Base-by-base conservation (phyloP, 2,329 filamentous ascomycete genomes). In the Kalmusia sp. region DNA sequence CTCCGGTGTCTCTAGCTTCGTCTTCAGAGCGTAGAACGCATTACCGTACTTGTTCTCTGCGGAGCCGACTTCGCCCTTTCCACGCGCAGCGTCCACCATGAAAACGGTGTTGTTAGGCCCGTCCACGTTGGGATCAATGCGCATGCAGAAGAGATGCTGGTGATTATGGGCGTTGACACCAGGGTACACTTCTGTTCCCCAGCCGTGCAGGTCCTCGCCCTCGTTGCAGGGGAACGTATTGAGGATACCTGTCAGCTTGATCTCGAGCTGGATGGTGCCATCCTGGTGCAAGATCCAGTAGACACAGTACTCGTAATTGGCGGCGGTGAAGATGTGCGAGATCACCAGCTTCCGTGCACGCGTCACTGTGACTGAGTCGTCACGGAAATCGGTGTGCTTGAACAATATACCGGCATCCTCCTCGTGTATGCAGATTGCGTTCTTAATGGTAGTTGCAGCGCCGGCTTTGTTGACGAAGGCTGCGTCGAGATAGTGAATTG, bases 81-180 rank as follows among this genome's bases (percentile, higher is more conserved):
- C 88, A 1, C 82, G 80, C 1, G 86, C 82, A 1, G 91, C 89
- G 63, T 97, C 93, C 11, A 89, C 87, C 76, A 93, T 86, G 79
- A 92, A 93, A 54, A 96, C 82, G 0, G 92, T 93, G 73, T 97
- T 97, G 58, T 87, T 83, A 1, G 88, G 85, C 0, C 93, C 93
- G 69, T 96, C 93, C 50, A 97, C 84, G 68, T 93, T 95, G 27
- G 92, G 85, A 71, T 97, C 90, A 37, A 96, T 80, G 35, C 93
- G 90, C 37, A 97, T 79, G 70, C 92, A 96, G 84, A 97, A 97
- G 27, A 97, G 83, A 74, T 97, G 93, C 76, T 97, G 92, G 75
- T 97, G 93, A 78, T 96, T 96, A 78, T 96, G 93, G 0, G 93
- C 93, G 68, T 96, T 96, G 68, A 96, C 92, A 34, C 91, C 88